Evolutionary conservation across 2,329 filamentous ascomycete genomes (phyloP), one percentile per base, ranked within the genome.

Genomic region (Periglandula ipomoeae): DNA sequence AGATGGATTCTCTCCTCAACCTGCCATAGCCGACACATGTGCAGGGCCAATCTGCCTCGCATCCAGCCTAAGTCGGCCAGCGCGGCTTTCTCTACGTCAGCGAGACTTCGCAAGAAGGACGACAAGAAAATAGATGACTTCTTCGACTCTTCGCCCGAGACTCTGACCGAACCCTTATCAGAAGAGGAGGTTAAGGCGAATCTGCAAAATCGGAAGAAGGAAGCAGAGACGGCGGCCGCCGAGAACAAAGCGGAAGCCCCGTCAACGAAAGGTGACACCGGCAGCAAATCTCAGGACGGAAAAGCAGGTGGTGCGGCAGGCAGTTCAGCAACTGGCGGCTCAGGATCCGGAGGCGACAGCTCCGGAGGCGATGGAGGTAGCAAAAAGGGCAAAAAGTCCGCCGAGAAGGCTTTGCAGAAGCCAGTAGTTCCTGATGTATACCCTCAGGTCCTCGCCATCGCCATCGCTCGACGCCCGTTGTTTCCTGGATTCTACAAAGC

Each of bases 401-500:
- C 65, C n/a, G 87, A 93, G 52, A 82, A 81, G 60, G 83, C 86
- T 22, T 74, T 97, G 35, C 82, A 89, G 59, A 97, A 97, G 69
- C 87, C 89, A 2, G 81, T 85, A 3, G 85, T 97, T 13, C 93
- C 93, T 13, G 93, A 98, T 53, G 84, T 96, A 39, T 98, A 98
- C 65, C 93, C 93, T 3, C 93, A 97, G 65, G 90, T 98, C 48
- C 88, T 98, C 78, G 91, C 91, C 2, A 95, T 98, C 49, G 93
- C 93, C 7, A 96, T 98, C 59, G 87, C 89, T 24, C 89, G 94
- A 65, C 79, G 93, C 47, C 93, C 93, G 10, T 73, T 98, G 11
- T 98, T 97, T 68, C 93, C 93, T 1, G 93, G 93, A 1, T 98
- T 97, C 69, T 98, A 98, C 73, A 98, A 98, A 70, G 91, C 93